Base-by-base conservation (phyloP, 495 filamentous ascomycete genomes). In the Friedmanniomyces endolithicus region DNA sequence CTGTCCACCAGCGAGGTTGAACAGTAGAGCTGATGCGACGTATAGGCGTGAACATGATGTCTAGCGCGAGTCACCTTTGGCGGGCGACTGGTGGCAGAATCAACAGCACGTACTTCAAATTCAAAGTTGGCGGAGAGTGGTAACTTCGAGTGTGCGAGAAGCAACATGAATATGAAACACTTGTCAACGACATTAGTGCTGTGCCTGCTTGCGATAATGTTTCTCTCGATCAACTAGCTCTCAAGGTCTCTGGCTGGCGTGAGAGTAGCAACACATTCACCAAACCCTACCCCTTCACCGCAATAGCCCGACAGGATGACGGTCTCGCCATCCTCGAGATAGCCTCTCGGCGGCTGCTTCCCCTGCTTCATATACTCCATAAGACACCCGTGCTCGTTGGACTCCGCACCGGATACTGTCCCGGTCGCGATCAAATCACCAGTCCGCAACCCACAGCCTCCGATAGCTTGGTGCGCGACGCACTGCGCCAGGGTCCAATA, bases 111-210 rank as follows among this genome's bases (percentile, higher is more conserved):
- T 62, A 71, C 8, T 78, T 77, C 53, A 64, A 66, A 19, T 70
- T 73, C 60, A 71, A 75, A 23, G 64, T 79, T 51, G 75, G 76
- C 7, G 74, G 75, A 7, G 76, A 79, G 56, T 75, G 68, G 61
- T 79, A 61, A 22, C 22, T 12, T 9, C 7, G 14, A 67, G 20
- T 9, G 39, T 60, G 31, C 14, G n/a, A n/a, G n/a, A n/a, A n/a
- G n/a, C n/a, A n/a, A n/a, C n/a, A n/a, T n/a, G n/a, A n/a, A n/a
- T n/a, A n/a, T n/a, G n/a, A n/a, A n/a, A n/a, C n/a, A n/a, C n/a
- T n/a, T n/a, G n/a, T n/a, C n/a, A n/a, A n/a, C n/a, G n/a, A n/a
- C n/a, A n/a, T n/a, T n/a, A n/a, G n/a, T n/a, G n/a, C n/a, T n/a
- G n/a, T n/a, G n/a, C n/a, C n/a, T n/a, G n/a, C n/a, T n/a, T n/a